phyloP scores from a whole-genome alignment of 2,329 filamentous ascomycete species.

The Chrysosporium keratinophilum region DNA sequence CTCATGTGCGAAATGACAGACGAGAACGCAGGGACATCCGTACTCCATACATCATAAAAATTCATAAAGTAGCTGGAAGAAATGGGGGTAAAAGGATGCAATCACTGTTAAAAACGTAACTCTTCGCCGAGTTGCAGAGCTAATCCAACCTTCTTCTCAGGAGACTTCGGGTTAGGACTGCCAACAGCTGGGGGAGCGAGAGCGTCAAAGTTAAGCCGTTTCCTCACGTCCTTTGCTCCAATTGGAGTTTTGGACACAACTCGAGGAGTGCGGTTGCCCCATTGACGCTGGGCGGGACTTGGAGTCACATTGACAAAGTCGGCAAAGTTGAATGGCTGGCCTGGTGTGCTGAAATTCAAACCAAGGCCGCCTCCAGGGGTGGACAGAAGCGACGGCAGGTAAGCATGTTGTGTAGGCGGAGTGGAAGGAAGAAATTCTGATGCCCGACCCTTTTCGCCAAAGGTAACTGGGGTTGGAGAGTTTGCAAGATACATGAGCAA shows the following conservation, averaged over 20 bases:
- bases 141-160: constrained; percentile 6
- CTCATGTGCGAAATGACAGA: not conserved
- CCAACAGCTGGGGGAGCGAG: constrained; percentile 48
- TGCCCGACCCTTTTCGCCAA: constrained; percentile 36
- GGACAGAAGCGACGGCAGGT: constrained; percentile 42
- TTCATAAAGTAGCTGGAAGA: constrained; percentile 4
- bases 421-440: constrained; percentile 57
- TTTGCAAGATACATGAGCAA: constrained; percentile 75
- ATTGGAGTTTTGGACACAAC: constrained; percentile 55
- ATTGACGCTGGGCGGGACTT: constrained; percentile 80
- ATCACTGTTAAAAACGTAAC: constrained; percentile 6
- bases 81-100: not conserved
- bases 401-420: constrained; percentile 56
- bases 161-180: constrained; percentile 41
- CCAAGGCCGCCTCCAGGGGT: constrained; percentile 62
- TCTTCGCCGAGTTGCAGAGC: constrained; percentile 14
- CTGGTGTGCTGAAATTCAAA: constrained; percentile 65
- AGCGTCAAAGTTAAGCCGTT: constrained; percentile 72
- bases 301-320: constrained; percentile 98
- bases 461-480: constrained; percentile 74
- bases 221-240: constrained; percentile 56
- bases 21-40: not conserved
- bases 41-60: constrained; percentile 11
- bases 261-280: constrained; percentile 50
- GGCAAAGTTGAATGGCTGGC: constrained; percentile 80